These are phyloP conservation scores for Phytopythium helicoides DNA, from an alignment of 352 stramenopile genomes.

Conservation along the genomic window DNA sequence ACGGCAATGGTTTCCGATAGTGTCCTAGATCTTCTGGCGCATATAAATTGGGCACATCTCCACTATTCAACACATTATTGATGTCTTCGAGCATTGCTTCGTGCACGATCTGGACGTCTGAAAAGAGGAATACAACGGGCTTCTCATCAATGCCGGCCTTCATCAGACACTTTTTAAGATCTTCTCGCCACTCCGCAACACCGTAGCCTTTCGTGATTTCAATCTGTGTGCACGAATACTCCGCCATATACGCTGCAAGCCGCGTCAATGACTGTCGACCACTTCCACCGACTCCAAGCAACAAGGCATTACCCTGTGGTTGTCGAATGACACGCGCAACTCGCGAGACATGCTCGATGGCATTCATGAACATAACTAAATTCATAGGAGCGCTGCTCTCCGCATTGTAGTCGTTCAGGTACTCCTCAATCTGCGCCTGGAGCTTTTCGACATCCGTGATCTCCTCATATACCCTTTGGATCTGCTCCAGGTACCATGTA, in stretches of 20 bases:
- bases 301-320: slow-evolving; percentile 86
- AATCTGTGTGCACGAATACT: slow-evolving; percentile 93
- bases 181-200: slow-evolving; percentile 91
- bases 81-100: slow-evolving; percentile 96
- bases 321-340: slow-evolving; percentile 82
- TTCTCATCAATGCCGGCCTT: slow-evolving; percentile 90
- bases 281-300: slow-evolving; percentile 92
- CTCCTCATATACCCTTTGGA: slow-evolving; percentile 88
- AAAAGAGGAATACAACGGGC: slow-evolving; percentile 93
- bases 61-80: slow-evolving; percentile 94
- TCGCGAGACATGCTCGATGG: slow-evolving; percentile 82
- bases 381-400: slow-evolving; percentile 91
- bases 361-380: slow-evolving; percentile 87
- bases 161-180: slow-evolving; percentile 91
- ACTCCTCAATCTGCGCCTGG: slow-evolving; percentile 86
- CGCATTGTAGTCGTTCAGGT: slow-evolving; percentile 89
- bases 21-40: slow-evolving; percentile 90
- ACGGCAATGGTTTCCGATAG: slow-evolving; percentile 88
- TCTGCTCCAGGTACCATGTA: slow-evolving; percentile 81
- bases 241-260: slow-evolving; percentile 92
- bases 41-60: slow-evolving; percentile 94
- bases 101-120: slow-evolving; percentile 93
- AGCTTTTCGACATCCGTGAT: slow-evolving; percentile 84
- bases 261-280: slow-evolving; percentile 92
- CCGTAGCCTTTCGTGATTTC: slow-evolving; percentile 95